Conservation (phyloP, 176 grass and related monocot genomes). For the Canna indica region DNA sequence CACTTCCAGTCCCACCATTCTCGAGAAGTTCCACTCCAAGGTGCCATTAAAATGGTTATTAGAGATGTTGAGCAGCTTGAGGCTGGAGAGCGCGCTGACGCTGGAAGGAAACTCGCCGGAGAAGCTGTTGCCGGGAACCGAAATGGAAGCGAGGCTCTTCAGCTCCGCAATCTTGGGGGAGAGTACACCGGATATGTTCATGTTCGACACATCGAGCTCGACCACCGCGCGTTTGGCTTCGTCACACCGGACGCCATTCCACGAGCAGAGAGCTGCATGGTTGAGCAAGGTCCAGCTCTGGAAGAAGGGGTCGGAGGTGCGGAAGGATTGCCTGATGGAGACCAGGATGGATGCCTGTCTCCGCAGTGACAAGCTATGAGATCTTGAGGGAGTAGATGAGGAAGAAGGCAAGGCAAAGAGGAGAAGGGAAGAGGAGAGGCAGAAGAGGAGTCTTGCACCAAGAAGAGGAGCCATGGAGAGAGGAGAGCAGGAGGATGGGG, state of each 20-base stretch:
- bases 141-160: conserved; percentile 43
- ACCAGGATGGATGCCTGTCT: conserved; percentile 25
- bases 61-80: conserved; percentile 73
- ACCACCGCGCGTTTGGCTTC: background rate
- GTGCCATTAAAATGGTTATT: conserved; percentile 82
- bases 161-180: conserved; percentile 6
- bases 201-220: background rate
- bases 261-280: conserved; percentile 34
- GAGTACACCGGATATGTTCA: conserved; percentile 9
- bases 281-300: background rate
- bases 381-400: background rate
- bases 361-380: background rate
- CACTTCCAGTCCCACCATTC: conserved; percentile 40
- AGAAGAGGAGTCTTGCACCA: conserved; percentile 1
- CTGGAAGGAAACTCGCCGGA: conserved; percentile 43
- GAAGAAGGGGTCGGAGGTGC: conserved; percentile 35
- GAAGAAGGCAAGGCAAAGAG: background rate
- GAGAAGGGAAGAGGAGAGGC: conserved; percentile 32
- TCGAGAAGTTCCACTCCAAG: conserved; percentile 31
- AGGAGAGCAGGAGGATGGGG: background rate
- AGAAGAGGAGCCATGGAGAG: conserved; percentile 3
- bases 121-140: conserved; percentile 41
- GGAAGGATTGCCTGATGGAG: conserved; percentile 31
- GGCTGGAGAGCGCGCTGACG: conserved; percentile 19
- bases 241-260: conserved; percentile 55